Conservation (phyloP, 23 red algal genomes). For the Gracilariopsis chorda region DNA sequence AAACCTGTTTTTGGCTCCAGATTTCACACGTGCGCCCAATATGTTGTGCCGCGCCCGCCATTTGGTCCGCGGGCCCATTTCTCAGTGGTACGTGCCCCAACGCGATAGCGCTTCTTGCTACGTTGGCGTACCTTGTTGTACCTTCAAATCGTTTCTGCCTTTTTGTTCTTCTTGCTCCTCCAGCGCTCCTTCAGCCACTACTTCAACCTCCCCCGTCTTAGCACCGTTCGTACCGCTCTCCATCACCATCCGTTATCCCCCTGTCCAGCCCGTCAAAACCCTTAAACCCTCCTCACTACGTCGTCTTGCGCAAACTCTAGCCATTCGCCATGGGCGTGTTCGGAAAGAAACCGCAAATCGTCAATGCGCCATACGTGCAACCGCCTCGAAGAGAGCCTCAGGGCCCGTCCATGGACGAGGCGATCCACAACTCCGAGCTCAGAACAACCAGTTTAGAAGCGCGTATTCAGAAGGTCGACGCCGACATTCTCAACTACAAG, state of each 20-base stretch:
- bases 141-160: too few species aligned
- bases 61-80: too few species aligned
- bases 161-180: too few species aligned
- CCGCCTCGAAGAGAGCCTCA: slow-evolving; percentile 22
- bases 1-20: too few species aligned
- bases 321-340: slow-evolving; percentile 54
- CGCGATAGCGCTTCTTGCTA: too few species aligned
- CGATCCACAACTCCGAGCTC: slow-evolving; percentile 40
- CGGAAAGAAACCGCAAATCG: slow-evolving; percentile 63
- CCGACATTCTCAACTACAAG: slow-evolving; percentile 78
- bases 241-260: neutral
- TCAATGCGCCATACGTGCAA: slow-evolving; percentile 49
- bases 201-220: too few species aligned
- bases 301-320: neutral
- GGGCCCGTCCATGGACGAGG: slow-evolving; percentile 57
- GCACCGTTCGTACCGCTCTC: neutral
- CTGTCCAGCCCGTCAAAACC: neutral
- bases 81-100: too few species aligned
- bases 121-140: too few species aligned
- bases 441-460: slow-evolving; percentile 42
- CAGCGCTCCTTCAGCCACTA: too few species aligned
- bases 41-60: too few species aligned
- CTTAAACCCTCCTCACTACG: too few species aligned
- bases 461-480: slow-evolving; percentile 55
- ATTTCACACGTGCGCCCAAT: too few species aligned